A percentile compares a stretch with the other conserved stretches of the same genome.
These are phyloP conservation scores for Trichophyton simii DNA, from an alignment of 2,329 filamentous ascomycete species.

Conservation along the genomic window DNA sequence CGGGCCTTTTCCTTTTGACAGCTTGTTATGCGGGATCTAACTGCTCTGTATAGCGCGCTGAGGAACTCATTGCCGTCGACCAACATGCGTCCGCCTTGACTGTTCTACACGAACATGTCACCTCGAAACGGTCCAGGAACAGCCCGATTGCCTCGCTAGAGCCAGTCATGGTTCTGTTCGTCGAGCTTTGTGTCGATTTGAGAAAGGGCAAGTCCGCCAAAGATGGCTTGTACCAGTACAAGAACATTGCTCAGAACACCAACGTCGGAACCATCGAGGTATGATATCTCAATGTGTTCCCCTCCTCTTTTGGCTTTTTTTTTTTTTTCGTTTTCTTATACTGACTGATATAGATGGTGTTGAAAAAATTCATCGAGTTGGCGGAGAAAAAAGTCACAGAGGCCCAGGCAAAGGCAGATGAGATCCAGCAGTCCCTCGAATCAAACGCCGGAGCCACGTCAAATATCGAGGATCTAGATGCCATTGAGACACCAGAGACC, in stretches of 20 bases:
- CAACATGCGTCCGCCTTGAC: conserved; percentile 85
- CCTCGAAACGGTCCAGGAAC: conserved; percentile 94
- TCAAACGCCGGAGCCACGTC: conserved; percentile 51
- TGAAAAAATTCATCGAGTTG: conserved; percentile 96
- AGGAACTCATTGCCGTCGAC: conserved; percentile 96
- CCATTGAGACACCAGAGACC: conserved; percentile 93
- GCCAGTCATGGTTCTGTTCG: conserved; percentile 95
- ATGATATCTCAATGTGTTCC: conserved; percentile 17
- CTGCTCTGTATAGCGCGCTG: conserved; percentile 51
- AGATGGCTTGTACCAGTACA: conserved; percentile 98
- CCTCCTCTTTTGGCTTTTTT: conserved; percentile 3
- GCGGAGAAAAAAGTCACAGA: conserved; percentile 92
- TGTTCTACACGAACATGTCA: conserved; percentile 97
- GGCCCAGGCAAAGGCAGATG: conserved; percentile 89
- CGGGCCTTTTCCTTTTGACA: conserved; percentile 12
- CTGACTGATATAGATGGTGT: conserved; percentile 50
- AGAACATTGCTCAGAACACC: conserved; percentile 98
- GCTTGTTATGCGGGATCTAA: background rate
- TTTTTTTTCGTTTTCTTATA: background rate
- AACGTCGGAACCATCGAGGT: conserved; percentile 97
- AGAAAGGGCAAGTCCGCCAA: conserved; percentile 98
- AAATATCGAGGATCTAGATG: conserved; percentile 89
- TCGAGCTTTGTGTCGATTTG: conserved; percentile 91
- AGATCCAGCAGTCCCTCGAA: conserved; percentile 80
- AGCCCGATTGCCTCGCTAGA: conserved; percentile 90